Evolutionary conservation across 2,329 filamentous ascomycete species (phyloP), one percentile per base, ranked within the genome.

Genomic region (Hypoxylon sp.): DNA sequence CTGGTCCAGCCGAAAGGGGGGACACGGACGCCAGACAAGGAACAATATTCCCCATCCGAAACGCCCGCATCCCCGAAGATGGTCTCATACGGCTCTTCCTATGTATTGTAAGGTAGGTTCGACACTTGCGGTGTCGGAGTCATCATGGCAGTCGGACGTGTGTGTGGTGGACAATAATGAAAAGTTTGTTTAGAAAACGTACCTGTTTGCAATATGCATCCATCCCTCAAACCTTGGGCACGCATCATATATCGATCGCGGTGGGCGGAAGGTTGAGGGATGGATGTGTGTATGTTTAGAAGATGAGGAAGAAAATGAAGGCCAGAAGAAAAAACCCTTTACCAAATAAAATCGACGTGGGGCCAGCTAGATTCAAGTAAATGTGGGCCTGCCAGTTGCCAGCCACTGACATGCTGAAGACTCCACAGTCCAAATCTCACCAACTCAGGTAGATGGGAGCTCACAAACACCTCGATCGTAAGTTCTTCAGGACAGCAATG

Each of bases 1-100:
- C 47, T 51, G 60, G 63, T 41, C 51, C 50, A 53, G 63, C 64
- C 56, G 30, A 43, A 25, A 60, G 48, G 46, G 47, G 30, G 17
- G 15, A n/a, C 5, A 21, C 15, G n/a, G n/a, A n/a, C n/a, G n/a
- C n/a, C n/a, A n/a, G n/a, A n/a, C n/a, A n/a, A n/a, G n/a, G n/a
- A n/a, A n/a, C n/a, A n/a, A n/a, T n/a, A n/a, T n/a, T n/a, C n/a
- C n/a, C n/a, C n/a, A 32, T 21, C 9, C 5, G 29, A n/a, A 16
- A 12, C 40, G 30, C 21, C 13, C 17, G 5, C 17, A 7, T 13
- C 45, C 60, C 50, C 66, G 63, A 49, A 35, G 63, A 65, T 48
- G 64, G 67, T 68, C 67, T 69, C 61, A 69, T 67, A 68, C 67
- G 67, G 67, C 67, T 69, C 67, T 69, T 69, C 67, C 67, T 68